phyloP scores from a whole-genome alignment of 2,329 filamentous ascomycete species.

The Arachnomyces sp. region DNA sequence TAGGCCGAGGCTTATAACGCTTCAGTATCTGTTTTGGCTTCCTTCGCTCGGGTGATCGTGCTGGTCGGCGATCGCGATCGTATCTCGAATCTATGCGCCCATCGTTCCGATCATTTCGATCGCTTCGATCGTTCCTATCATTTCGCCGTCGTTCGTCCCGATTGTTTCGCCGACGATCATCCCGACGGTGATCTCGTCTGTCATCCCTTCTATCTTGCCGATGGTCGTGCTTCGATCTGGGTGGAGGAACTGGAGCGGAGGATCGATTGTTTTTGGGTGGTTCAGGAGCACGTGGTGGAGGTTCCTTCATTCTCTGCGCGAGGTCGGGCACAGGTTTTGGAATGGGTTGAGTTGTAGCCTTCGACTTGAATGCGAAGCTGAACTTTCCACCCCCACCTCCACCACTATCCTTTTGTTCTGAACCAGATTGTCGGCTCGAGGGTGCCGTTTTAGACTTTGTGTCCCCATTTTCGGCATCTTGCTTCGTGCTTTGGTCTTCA shows the following conservation, averaged over 20 bases:
- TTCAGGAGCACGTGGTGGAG: constrained; percentile 26
- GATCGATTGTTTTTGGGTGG: constrained; percentile 32
- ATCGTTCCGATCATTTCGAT: constrained; percentile 19
- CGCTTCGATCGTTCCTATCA: constrained; percentile 8
- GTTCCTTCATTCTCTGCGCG: constrained; percentile 39
- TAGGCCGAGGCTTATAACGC: constrained; percentile 62
- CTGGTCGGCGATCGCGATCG: constrained; percentile 39
- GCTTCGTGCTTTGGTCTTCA: constrained; percentile 52
- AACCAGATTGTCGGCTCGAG: constrained; percentile 45
- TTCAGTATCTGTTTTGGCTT: constrained; percentile 56
- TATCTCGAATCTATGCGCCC: constrained; percentile 13
- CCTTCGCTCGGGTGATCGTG: constrained; percentile 38
- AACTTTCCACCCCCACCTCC: constrained; percentile 57
- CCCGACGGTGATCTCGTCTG: constrained; percentile 29
- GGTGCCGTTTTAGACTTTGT: constrained; percentile 47
- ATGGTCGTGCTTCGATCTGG: constrained; percentile 33
- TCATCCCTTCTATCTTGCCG: constrained; percentile 37
- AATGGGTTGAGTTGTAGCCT: constrained; percentile 50
- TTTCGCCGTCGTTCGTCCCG: constrained; percentile 13
- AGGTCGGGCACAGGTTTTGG: constrained; percentile 44
- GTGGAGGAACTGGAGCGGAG: constrained; percentile 25
- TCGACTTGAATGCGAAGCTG: constrained; percentile 87
- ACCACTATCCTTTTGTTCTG: constrained; percentile 40
- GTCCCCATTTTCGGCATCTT: constrained; percentile 28
- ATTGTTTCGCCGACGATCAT: constrained; percentile 29